A percentile compares a stretch with the other conserved stretches of the same genome.
These are phyloP conservation scores for Colletotrichum liriopes DNA, from an alignment of 2,329 filamentous ascomycete genomes.

Conservation along the genomic window DNA sequence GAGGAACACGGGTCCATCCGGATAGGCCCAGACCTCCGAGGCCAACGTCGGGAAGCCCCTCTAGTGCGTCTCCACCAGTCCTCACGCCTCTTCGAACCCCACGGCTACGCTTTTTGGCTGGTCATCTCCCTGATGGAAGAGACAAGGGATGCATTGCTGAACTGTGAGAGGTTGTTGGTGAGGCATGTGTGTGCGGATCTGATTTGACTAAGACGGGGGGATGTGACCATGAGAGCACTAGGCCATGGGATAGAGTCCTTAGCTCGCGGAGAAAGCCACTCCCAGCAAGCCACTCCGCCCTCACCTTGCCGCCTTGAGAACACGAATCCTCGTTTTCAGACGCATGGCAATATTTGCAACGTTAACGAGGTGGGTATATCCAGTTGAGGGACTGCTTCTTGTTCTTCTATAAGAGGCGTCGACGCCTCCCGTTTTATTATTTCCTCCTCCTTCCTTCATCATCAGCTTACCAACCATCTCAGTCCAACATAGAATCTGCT, in stretches of 20 bases:
- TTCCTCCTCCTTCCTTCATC: slow-evolving; percentile 1
- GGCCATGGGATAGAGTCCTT: not conserved
- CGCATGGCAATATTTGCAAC: not conserved
- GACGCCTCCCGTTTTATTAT: not conserved
- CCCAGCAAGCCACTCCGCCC: slow-evolving; percentile 2
- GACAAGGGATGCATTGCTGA: not conserved
- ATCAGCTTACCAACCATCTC: slow-evolving; percentile 7
- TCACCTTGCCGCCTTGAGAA: not conserved
- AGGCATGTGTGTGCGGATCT: not conserved
- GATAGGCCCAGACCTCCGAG: slow-evolving; percentile 15
- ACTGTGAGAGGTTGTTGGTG: too few species aligned
- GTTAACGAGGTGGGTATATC: slow-evolving; percentile 4
- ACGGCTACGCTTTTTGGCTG: slow-evolving; percentile 4
- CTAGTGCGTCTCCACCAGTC: slow-evolving; percentile 4
- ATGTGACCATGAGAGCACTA: not conserved
- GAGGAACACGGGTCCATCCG: slow-evolving; percentile 9
- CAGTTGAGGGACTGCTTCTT: not conserved
- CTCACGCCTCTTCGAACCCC: not conserved
- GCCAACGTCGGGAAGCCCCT: slow-evolving; percentile 14
- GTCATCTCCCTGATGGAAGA: slow-evolving; percentile 7
- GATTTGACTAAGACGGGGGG: not conserved
- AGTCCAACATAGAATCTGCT: not conserved
- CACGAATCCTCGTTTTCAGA: slow-evolving; percentile 20
- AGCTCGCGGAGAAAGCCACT: slow-evolving; percentile 1
- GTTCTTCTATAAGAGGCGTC: slow-evolving; percentile 34